A percentile compares a stretch with the other conserved stretches of the same genome.
Conservation (phyloP, 2,329 filamentous ascomycete genomes). For the Paecilomyces niveus region DNA sequence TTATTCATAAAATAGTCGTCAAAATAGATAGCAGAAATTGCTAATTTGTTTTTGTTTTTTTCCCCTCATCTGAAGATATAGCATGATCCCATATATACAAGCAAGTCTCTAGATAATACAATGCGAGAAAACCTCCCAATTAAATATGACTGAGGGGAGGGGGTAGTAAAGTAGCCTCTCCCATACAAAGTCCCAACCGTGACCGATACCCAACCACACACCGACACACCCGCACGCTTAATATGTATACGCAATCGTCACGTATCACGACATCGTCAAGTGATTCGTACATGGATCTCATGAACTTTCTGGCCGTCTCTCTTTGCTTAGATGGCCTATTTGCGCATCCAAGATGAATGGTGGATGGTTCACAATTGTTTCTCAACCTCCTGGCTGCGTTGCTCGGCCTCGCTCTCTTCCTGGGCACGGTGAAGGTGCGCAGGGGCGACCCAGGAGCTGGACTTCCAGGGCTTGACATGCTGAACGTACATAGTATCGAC, state of each 20-base stretch:
- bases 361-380: background rate
- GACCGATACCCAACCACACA: background rate
- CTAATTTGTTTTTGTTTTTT: too few relatives aligned
- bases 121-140: background rate
- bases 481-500: constrained; percentile 73
- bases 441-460: constrained; percentile 38
- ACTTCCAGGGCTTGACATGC: constrained; percentile 57
- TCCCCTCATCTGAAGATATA: too few relatives aligned
- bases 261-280: background rate
- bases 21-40: background rate
- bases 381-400: background rate
- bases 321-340: background rate
- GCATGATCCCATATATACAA: background rate
- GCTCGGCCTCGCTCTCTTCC: background rate
- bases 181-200: background rate
- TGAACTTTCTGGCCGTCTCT: background rate
- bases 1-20: too few relatives aligned
- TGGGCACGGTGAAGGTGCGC: background rate
- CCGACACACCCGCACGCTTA: background rate
- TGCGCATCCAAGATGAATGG: background rate
- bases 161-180: background rate
- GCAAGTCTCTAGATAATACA: background rate
- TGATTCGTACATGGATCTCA: background rate
- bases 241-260: background rate
- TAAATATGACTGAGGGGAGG: background rate